Evolutionary conservation across 768 basidiomycete genomes (phyloP).

Genomic region (Fomitopsis serialis): DNA sequence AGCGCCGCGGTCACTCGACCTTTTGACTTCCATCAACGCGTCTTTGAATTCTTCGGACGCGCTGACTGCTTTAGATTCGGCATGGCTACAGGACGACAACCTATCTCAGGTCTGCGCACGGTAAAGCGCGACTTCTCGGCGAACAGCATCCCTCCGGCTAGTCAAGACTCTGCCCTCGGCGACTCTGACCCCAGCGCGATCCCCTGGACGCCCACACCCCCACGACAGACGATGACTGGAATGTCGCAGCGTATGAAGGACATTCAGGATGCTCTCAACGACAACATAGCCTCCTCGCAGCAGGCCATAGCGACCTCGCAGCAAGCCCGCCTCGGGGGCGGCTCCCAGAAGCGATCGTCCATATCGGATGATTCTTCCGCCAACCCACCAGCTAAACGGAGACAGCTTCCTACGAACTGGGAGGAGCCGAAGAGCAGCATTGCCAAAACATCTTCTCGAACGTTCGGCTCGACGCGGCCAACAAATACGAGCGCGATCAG

Average conservation of each 20-base stretch:
- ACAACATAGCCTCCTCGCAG: conserved; percentile 16
- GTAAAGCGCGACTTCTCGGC: conserved; percentile 62
- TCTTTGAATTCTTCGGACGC: background rate
- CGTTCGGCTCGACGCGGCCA: conserved; percentile 5
- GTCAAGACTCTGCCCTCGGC: conserved; percentile 27
- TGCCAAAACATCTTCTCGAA: conserved; percentile 3
- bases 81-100: conserved; percentile 13
- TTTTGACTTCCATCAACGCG: no score
- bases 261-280: conserved; percentile 52
- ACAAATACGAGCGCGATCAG: conserved; percentile 7
- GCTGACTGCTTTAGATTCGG: background rate
- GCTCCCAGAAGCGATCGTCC: conserved; percentile 28
- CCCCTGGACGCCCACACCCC: conserved; percentile 12
- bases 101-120: conserved; percentile 53
- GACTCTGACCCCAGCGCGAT: conserved; percentile 13
- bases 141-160: conserved; percentile 31
- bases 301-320: conserved; percentile 2
- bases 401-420: conserved; percentile 42
- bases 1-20: no score
- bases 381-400: conserved; percentile 41
- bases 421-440: background rate
- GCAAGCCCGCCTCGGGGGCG: no score
- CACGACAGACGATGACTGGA: conserved; percentile 5
- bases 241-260: conserved; percentile 42
- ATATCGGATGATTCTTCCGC: conserved; percentile 1